phyloP scores from a whole-genome alignment of 1,284 basidiomycete genomes.

The Ceratobasidium sp. region DNA sequence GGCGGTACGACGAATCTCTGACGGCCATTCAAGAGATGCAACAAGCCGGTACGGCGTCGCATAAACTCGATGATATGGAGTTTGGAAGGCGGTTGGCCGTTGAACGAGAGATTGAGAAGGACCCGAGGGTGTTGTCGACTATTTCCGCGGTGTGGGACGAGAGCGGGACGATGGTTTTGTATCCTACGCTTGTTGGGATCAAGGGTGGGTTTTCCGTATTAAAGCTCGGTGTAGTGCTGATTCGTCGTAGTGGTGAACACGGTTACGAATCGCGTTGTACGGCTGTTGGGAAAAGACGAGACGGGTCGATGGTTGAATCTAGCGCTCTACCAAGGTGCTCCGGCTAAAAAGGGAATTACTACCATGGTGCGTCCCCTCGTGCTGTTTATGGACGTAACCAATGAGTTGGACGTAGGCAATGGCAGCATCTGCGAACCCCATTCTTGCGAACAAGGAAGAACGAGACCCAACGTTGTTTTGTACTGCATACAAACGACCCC shows the following conservation, averaged over 20 bases:
- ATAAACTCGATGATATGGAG: conserved; percentile 98
- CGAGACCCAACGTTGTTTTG: conserved; percentile 93
- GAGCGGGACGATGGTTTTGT: conserved; percentile 90
- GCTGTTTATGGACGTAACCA: neutral
- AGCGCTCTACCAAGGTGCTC: conserved; percentile 89
- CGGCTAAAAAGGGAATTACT: conserved; percentile 81
- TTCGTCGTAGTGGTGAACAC: conserved; percentile 80
- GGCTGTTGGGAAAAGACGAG: conserved; percentile 93
- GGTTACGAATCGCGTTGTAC: conserved; percentile 89
- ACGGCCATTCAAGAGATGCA: conserved; percentile 95
- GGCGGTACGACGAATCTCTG: conserved; percentile 94
- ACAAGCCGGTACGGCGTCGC: conserved; percentile 87
- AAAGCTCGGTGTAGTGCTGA: neutral
- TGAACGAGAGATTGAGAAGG: conserved; percentile 88
- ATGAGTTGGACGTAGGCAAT: conserved; percentile 67
- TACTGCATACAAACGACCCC: conserved; percentile 87
- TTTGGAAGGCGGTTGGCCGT: conserved; percentile 93
- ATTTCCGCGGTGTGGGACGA: conserved; percentile 96
- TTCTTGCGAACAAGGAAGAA: conserved; percentile 79
- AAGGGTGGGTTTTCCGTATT: conserved; percentile 68
- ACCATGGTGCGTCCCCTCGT: conserved; percentile 67
- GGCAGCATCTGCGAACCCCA: conserved; percentile 93
- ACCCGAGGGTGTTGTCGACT: conserved; percentile 56
- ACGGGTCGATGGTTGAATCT: conserved; percentile 88
- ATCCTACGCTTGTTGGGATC: conserved; percentile 91